Conservation (phyloP, 1,284 basidiomycete species). For the Puccinia novopanici region DNA sequence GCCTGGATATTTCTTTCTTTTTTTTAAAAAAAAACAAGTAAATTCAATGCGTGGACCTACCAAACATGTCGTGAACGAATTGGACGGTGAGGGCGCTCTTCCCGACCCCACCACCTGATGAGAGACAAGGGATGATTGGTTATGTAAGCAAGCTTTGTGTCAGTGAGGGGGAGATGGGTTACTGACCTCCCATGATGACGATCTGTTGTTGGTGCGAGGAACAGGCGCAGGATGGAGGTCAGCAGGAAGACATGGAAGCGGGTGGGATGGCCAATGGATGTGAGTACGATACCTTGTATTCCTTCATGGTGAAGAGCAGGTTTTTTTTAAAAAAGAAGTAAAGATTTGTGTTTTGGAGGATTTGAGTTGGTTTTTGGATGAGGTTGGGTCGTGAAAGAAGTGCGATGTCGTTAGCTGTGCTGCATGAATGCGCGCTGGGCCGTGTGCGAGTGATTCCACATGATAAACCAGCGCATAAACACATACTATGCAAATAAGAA, state of each 20-base stretch:
- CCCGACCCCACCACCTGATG: slow-evolving; percentile 64
- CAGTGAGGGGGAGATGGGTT: neutral
- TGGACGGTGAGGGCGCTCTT: slow-evolving; percentile 75
- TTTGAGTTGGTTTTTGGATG: no score
- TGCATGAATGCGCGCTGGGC: no score
- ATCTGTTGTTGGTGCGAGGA: slow-evolving; percentile 19
- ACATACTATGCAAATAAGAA: no score
- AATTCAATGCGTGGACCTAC: slow-evolving; percentile 63
- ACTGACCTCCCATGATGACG: slow-evolving; percentile 51
- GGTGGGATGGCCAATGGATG: neutral
- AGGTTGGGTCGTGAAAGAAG: no score
- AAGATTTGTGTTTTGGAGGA: neutral
- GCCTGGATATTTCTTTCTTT: neutral
- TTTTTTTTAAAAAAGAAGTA: no score
- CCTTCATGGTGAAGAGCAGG: slow-evolving; percentile 19
- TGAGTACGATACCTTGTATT: slow-evolving; percentile 16
- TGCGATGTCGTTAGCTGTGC: no score
- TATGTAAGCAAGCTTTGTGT: neutral
- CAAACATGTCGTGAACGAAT: slow-evolving; percentile 72
- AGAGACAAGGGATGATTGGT: neutral
- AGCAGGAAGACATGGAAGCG: neutral
- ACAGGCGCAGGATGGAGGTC: neutral
- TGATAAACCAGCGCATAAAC: no score
- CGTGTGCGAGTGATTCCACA: no score
- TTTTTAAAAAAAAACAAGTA: neutral